phyloP scores from a whole-genome alignment of 306 rosid genomes.

The Neltuma alba region DNA sequence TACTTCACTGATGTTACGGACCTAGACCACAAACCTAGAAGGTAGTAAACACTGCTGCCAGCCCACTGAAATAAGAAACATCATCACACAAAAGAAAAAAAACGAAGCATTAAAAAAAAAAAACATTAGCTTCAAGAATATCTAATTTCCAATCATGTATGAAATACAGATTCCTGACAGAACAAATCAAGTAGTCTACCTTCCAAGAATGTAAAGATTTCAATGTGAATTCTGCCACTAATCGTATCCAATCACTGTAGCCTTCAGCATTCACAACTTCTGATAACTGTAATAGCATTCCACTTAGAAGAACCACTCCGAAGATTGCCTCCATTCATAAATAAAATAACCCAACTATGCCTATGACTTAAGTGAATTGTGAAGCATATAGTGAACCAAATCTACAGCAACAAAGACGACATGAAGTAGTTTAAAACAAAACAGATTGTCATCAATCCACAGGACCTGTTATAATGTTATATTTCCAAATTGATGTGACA shows the following conservation, averaged over 20 bases:
- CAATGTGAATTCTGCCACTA: constrained; percentile 90
- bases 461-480: not conserved
- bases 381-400: constrained; percentile 11
- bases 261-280: constrained; percentile 92
- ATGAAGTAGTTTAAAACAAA: constrained; percentile 18
- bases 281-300: constrained; percentile 63
- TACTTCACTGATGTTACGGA: constrained; percentile 46
- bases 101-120: not conserved
- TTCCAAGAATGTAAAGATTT: constrained; percentile 97
- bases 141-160: not conserved
- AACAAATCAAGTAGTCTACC: constrained; percentile 49
- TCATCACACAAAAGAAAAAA: constrained; percentile 13
- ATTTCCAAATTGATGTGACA: not conserved
- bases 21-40: constrained; percentile 53
- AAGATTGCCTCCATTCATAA: constrained; percentile 13
- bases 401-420: not conserved
- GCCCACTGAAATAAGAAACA: constrained; percentile 50
- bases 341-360: constrained; percentile 3
- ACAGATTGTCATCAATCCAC: not conserved
- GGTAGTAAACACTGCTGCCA: constrained; percentile 56
- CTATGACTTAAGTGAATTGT: not conserved
- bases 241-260: constrained; percentile 91
- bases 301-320: not conserved
- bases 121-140: not conserved
- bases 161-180: constrained; percentile 6